Evolutionary conservation across 2,329 filamentous ascomycete genomes (phyloP), one percentile per base, ranked within the genome.

Genomic region (Hirsutella thompsonii): DNA sequence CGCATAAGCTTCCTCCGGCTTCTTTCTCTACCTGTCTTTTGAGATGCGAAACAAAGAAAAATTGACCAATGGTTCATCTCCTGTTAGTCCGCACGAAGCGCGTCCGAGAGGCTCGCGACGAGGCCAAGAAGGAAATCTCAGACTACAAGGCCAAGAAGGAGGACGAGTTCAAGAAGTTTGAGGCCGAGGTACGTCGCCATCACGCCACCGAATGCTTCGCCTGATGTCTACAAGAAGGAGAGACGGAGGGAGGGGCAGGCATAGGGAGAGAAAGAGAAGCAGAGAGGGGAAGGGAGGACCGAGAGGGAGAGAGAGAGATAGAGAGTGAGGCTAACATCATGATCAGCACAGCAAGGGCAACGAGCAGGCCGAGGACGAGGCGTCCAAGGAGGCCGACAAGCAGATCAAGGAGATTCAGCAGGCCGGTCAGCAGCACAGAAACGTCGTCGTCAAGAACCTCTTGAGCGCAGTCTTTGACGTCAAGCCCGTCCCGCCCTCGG

Each of bases 91-190:
- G 92, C 59, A 95, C 92, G 47, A 95, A 95, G 74, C 81, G 88
- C 60, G 87, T 98, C 67, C 94, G 87, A 68, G 92, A 96, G 69
- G 92, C 92, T 48, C 85, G 90, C 59, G 80, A 85, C 58, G 92
- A 98, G 66, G 92, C 92, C 47, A 93, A 95, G 69, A 94, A 94
- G 68, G 90, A 98, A 64, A 94, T 98, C 57, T 85, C 94, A 51
- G 83, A 87, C 42, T 96, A 98, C 72, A 79, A 81, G 61, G 76
- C 81, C 56, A 68, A 81, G 54, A 98, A 95, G 70, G 92, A 98
- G 57, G 76, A 84, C 29, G 90, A 96, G 64, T 96, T 88, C 70
- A 90, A 92, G 72, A 82, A 83, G 60, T 96, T 94, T 56, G 88
- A 96, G 70, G 74, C 86, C 48, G 69, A 77, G 68, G 72, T 75